Conservation (phyloP, 164 flowering plant species). For the Cinnamomum micranthum region DNA sequence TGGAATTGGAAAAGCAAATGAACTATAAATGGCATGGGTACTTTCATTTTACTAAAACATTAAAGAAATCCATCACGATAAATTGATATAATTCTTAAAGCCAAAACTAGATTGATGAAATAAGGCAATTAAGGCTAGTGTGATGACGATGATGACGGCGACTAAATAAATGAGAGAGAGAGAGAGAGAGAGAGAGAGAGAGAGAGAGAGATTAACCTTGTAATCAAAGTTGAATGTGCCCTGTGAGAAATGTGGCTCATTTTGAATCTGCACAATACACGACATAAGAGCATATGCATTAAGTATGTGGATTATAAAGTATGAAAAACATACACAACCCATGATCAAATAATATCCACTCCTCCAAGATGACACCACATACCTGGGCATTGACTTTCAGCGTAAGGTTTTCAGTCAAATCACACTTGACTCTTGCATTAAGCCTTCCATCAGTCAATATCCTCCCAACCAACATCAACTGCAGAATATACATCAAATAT, state of each 20-base stretch:
- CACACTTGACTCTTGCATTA: conserved; percentile 69
- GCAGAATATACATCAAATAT: conserved; percentile 2
- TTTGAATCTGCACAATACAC: conserved; percentile 50
- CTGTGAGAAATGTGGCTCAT: conserved; percentile 93
- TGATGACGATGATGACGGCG: no score
- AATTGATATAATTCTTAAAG: neutral
- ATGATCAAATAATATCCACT: neutral
- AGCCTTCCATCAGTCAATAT: conserved; percentile 80
- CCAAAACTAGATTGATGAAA: no score
- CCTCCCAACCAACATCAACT: conserved; percentile 92
- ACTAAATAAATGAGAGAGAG: no score
- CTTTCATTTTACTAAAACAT: neutral
- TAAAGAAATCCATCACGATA: neutral
- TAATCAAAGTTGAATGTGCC: conserved; percentile 83
- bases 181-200: neutral
- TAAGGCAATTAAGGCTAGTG: no score
- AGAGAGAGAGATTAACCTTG: conserved; percentile 46
- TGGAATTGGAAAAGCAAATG: no score
- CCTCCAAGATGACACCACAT: neutral
- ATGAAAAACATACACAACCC: neutral
- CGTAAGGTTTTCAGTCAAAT: conserved; percentile 64
- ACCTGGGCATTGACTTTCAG: conserved; percentile 89
- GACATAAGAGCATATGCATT: neutral
- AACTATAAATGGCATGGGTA: no score
- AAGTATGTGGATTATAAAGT: neutral